phyloP scores from a whole-genome alignment of 2,329 filamentous ascomycete species.

The Penicillium glabrum region DNA sequence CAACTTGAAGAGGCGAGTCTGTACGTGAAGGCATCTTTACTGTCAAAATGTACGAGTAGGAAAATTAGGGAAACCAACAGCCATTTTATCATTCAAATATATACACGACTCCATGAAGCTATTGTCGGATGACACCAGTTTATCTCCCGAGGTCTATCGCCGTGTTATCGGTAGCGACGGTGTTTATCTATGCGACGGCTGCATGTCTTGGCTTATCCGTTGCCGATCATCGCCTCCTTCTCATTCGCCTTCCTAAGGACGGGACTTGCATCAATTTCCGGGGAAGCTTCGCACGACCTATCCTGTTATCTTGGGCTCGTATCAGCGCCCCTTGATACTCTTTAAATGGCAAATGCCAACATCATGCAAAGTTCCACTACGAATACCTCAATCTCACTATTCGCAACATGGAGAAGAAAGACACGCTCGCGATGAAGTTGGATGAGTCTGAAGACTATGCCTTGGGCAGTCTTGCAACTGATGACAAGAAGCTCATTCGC shows the following conservation, averaged over 20 bases:
- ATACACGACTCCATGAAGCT: conserved; percentile 5
- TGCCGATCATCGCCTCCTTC: conserved; percentile 13
- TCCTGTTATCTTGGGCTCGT: conserved; percentile 6
- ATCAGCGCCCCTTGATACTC: neutral
- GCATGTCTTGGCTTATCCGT: conserved; percentile 11
- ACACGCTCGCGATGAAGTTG: conserved; percentile 36
- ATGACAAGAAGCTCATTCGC: conserved; percentile 51
- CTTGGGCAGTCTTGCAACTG: conserved; percentile 26
- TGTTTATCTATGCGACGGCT: conserved; percentile 28
- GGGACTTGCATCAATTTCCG: conserved; percentile 1
- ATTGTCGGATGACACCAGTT: neutral
- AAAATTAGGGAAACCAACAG: no score
- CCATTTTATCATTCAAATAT: neutral
- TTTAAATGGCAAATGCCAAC: conserved; percentile 6
- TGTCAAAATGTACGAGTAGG: neutral
- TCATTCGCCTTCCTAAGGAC: neutral
- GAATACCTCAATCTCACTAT: neutral
- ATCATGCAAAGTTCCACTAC: neutral
- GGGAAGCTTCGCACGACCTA: conserved; percentile 4
- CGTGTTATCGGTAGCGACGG: neutral
- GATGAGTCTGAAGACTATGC: conserved; percentile 35
- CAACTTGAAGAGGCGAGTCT: conserved; percentile 22
- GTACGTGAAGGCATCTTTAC: conserved; percentile 22
- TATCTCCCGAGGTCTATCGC: neutral
- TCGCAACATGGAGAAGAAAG: conserved; percentile 15